Evolutionary conservation across 495 filamentous ascomycete genomes (phyloP), one percentile per base, ranked within the genome.

Genomic region (Durotheca rogersii): DNA sequence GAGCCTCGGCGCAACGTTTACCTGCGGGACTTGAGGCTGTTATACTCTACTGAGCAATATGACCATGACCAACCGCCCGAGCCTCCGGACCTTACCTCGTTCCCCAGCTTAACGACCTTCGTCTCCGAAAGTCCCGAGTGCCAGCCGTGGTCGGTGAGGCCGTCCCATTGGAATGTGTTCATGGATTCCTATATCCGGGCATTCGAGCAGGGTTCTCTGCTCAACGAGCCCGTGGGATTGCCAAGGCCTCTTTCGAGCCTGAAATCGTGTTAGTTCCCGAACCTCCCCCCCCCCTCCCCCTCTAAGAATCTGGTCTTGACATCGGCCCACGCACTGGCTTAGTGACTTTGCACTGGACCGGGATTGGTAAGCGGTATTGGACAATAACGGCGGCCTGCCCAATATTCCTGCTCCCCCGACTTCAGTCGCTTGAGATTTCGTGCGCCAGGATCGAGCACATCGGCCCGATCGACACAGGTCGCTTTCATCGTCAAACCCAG

Each of bases 371-470:
- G 0, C 35, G 46, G 11, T 50, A 19, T 27, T 50, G 53, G 53
- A 16, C 40, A 3, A 40, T 50, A 45, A 14, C 41, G 1, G 25
- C 53, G 4, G 15, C 27, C 4, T 45, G 27, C 31, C 34, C 53
- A 15, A 40, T 56, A 1, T 56, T 56, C 16, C 25, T 56, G 25
- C 23, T 56, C 4, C 46, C 53, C 4, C 29, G 36, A 15, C 45
- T 56, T 11, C 6, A 43, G 10, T 56, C 40, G 7, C 46, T 56
- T 7, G 45, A 56, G 36, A 50, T 56, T 45, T 56, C 53, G 7
- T 50, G 40, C 25, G 53, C 40, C 27, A 41, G 12, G 6, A 33
- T 56, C 15, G 29, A 41, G 15, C 33, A 46, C 17, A 31, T 21
- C n/a, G 33, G 4, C 11, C 2, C 29, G 19, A 4, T 1, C 7